Conservation (phyloP, 106 monocot species). For the Apostasia shenzhenica region DNA sequence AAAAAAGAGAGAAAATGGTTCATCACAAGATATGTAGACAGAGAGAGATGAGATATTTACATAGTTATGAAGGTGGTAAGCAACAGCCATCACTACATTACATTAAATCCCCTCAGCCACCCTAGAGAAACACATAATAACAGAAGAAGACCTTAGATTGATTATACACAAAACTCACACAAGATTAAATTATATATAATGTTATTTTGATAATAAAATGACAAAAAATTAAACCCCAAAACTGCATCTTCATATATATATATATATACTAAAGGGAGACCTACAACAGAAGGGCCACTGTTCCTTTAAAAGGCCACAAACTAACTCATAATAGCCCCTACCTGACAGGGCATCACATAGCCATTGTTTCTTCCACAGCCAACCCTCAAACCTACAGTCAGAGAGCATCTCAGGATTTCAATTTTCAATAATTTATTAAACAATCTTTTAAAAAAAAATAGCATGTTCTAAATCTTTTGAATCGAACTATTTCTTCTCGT, state of each 20-base stretch:
- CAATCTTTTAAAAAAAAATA: no score
- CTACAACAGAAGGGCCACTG: background rate
- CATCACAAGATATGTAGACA: no score
- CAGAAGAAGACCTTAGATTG: background rate
- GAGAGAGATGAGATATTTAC: background rate
- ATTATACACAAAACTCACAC: no score
- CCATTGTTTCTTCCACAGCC: background rate
- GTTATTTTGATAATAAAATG: background rate
- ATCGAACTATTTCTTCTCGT: no score
- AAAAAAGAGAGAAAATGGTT: no score
- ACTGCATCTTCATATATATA: background rate
- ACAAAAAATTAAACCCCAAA: background rate
- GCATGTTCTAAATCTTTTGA: no score
- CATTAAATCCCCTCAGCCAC: background rate
- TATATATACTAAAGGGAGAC: background rate
- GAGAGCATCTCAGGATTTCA: no score
- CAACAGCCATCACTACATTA: background rate
- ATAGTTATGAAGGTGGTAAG: background rate
- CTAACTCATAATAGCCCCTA: background rate
- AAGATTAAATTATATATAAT: no score
- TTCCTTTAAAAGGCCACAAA: background rate
- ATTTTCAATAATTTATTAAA: no score
- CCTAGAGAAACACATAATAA: background rate
- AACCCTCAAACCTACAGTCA: conserved; percentile 16
- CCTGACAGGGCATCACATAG: background rate